Evolutionary conservation across 1,139 yeast species (phyloP).

Genomic region (Scheffersomyces titani): DNA sequence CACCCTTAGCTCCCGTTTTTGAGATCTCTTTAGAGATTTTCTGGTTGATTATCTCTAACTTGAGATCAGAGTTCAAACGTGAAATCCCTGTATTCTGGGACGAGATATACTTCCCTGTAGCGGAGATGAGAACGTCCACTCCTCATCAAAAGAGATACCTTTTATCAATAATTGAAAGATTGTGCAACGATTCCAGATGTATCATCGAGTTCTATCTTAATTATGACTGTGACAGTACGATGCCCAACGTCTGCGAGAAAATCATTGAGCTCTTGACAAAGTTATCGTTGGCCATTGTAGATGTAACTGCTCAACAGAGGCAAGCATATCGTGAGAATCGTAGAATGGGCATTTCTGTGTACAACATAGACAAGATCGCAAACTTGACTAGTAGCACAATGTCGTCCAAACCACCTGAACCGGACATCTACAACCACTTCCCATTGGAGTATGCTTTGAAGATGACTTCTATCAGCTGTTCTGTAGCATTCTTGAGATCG

Average conservation of each 20-base stretch:
- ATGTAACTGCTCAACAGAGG: slow-evolving; percentile 69
- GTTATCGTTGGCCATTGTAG: slow-evolving; percentile 70
- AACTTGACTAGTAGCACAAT: slow-evolving; percentile 71
- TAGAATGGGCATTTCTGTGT: slow-evolving; percentile 66
- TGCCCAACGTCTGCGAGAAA: slow-evolving; percentile 85
- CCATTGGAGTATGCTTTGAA: slow-evolving; percentile 85
- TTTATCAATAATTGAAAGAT: slow-evolving; percentile 71
- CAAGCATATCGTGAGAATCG: slow-evolving; percentile 64
- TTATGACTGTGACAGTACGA: slow-evolving; percentile 86
- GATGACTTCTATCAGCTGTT: slow-evolving; percentile 75
- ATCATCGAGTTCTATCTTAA: slow-evolving; percentile 90
- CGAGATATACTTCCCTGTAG: slow-evolving; percentile 91
- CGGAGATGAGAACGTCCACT: slow-evolving; percentile 89
- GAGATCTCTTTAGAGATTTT: slow-evolving; percentile 91
- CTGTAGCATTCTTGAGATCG: slow-evolving; percentile 82
- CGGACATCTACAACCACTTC: slow-evolving; percentile 54
- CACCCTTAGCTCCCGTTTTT: slow-evolving; percentile 87
- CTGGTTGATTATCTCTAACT: slow-evolving; percentile 81
- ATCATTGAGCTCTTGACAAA: slow-evolving; percentile 77
- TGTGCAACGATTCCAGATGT: slow-evolving; percentile 87
- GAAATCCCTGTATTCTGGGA: slow-evolving; percentile 93
- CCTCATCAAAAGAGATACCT: slow-evolving; percentile 90
- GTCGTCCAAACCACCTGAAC: slow-evolving; percentile 61
- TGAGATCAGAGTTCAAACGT: slow-evolving; percentile 83
- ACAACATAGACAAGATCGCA: slow-evolving; percentile 72